Evolutionary conservation across 1,139 yeast species (phyloP), one percentile per base, ranked within the genome.

Genomic region (Dujonia santamariae): DNA sequence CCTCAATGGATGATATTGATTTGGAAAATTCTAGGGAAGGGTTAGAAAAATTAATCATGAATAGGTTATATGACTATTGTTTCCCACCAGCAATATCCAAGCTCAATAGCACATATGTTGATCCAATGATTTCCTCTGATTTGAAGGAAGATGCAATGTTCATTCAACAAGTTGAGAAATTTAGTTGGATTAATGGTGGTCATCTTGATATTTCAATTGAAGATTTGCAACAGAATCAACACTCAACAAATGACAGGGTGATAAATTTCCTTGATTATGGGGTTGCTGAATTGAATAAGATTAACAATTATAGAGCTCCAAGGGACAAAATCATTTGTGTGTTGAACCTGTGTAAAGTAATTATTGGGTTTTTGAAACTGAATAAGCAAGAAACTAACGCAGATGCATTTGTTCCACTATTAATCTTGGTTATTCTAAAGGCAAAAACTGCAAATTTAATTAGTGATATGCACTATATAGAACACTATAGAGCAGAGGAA

Each of bases 261-360:
- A 51, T 63, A 3, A 71, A 78, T 31, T 87, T 88, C 52, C 67
- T 86, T 32, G 74, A 75, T 24, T 70, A 84, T 39, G 95, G 97
- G 0, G 73, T 80, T 1, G 69, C 57, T 5, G 90, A 94, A 55
- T 67, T 94, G 33, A 67, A 71, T 43, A 88, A 87, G 49, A 79
- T 92, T 50, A 85, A 85, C 54, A 72, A 76, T 37, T 94, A 84
- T 55, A 75, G 95, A 48, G 94, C 97, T 0, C 98, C 98, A 8
- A 69, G 98, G 37, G 98, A 94, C 52, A 94, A 94, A 53, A 81
- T 88, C 42, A 87, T 92, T 31, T 92, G 98, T 54, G 70, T 92
- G 7, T 67, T 94, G 40, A 94, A 94, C 59, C 80, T 94, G 38
- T 90, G 97, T 54, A 92, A 92, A 56, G 90, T 92, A 12, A 82